Percentiles rank a stretch among this genome's conserved stretches.
Conservation (phyloP, 1,284 basidiomycete species). For the Boletus semigastroideus region DNA sequence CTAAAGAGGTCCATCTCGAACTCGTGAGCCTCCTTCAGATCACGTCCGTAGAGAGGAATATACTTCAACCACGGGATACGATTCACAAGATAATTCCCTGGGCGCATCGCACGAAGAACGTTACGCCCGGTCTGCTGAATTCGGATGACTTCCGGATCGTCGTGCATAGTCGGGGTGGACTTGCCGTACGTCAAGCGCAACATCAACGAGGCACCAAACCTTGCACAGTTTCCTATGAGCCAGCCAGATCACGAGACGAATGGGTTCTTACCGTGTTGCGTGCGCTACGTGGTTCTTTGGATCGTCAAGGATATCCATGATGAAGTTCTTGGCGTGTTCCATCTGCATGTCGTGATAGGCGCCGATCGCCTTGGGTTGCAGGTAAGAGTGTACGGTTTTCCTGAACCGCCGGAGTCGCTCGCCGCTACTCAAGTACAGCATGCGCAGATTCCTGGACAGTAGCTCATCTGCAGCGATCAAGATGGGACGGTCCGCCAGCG, state of each 20-base stretch:
- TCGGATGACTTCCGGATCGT: conserved; percentile 56
- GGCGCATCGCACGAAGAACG: conserved; percentile 50
- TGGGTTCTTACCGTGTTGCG: conserved; percentile 26
- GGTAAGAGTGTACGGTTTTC: conserved; percentile 37
- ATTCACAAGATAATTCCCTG: conserved; percentile 61
- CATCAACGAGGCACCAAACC: conserved; percentile 63
- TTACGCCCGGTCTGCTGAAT: conserved; percentile 50
- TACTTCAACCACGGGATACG: conserved; percentile 53
- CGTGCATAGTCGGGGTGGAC: conserved; percentile 44
- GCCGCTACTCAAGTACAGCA: conserved; percentile 24
- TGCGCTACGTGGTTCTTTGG: conserved; percentile 38
- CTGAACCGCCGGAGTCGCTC: conserved; percentile 31
- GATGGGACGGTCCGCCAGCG: conserved; percentile 34
- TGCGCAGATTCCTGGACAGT: conserved; percentile 23
- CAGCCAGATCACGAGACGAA: background rate
- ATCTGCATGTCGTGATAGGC: conserved; percentile 37
- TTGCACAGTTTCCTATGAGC: conserved; percentile 24
- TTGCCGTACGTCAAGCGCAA: conserved; percentile 68
- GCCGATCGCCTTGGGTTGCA: conserved; percentile 36
- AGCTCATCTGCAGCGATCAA: conserved; percentile 30
- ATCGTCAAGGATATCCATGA: conserved; percentile 39
- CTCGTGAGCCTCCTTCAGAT: conserved; percentile 41
- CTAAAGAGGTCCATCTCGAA: conserved; percentile 58
- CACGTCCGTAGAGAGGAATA: conserved; percentile 19
- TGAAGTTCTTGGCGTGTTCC: conserved; percentile 35